Evolutionary conservation across 345 rosid genomes (phyloP).

Genomic region (Kandelia obovata): DNA sequence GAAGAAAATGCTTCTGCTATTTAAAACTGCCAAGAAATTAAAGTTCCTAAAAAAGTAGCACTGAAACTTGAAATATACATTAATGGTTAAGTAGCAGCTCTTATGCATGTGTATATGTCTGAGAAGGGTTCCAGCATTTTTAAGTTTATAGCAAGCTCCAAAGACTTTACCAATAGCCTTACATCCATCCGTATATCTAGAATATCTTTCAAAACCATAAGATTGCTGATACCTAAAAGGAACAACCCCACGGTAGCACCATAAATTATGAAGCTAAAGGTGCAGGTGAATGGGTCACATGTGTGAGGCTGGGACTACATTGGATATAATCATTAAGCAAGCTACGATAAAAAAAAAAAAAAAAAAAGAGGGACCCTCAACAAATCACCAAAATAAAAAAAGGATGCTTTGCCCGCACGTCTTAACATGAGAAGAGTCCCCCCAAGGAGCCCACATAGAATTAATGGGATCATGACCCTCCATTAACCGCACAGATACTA

Average conservation of each 20-base stretch:
- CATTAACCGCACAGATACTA: not conserved
- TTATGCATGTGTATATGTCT: not conserved
- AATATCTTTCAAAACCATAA: not conserved
- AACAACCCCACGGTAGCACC: not conserved
- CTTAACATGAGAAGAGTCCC: not conserved
- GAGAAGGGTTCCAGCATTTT: slow-evolving; percentile 15
- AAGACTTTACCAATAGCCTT: not conserved
- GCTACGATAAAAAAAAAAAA: too few relatives aligned
- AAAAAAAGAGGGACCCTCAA: not conserved
- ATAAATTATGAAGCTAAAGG: not conserved
- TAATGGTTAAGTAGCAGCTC: not conserved
- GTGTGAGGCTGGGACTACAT: not conserved
- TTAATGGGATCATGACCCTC: slow-evolving; percentile 9
- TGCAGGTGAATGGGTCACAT: slow-evolving; percentile 3
- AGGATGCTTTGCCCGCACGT: not conserved
- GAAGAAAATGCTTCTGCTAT: not conserved
- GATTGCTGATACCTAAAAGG: not conserved
- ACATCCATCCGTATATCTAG: not conserved
- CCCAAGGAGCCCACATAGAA: slow-evolving; percentile 21
- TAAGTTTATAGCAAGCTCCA: not conserved
- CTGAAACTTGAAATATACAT: not conserved
- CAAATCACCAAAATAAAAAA: not conserved
- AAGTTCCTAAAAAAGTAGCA: not conserved
- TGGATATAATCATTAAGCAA: not conserved
- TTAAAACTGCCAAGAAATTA: not conserved